Evolutionary conservation across 2,329 filamentous ascomycete genomes (phyloP).

Genomic region (Colletotrichum sp.): DNA sequence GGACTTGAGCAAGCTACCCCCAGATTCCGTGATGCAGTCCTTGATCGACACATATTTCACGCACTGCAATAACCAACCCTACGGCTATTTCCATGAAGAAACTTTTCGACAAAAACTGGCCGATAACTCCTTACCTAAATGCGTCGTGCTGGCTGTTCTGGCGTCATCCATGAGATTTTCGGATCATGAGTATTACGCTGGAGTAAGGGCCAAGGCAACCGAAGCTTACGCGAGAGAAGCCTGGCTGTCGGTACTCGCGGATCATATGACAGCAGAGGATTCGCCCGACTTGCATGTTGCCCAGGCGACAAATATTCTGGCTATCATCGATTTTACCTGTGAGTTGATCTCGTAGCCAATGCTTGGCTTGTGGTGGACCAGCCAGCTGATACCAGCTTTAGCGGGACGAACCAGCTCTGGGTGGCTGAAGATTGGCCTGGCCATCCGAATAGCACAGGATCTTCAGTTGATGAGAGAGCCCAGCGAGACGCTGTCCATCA

Average conservation of each 20-base stretch:
- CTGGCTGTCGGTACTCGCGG: neutral
- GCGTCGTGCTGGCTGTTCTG: neutral
- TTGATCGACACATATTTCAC: neutral
- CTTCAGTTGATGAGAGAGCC: neutral
- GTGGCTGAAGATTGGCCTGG: neutral
- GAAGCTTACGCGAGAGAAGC: neutral
- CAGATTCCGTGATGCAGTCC: neutral
- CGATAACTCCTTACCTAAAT: neutral
- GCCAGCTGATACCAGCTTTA: neutral
- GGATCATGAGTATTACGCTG: neutral
- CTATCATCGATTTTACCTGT: neutral
- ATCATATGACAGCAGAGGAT: neutral
- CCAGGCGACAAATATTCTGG: neutral
- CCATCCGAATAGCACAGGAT: neutral
- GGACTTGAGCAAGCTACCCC: neutral
- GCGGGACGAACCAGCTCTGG: neutral
- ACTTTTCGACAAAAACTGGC: neutral
- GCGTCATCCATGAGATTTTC: neutral
- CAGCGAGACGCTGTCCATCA: accelerated
- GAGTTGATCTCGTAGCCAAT: neutral
- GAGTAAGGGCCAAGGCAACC: neutral
- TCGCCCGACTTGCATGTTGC: neutral
- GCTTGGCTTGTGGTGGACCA: neutral
- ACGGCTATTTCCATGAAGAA: neutral
- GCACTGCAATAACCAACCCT: neutral